Base-by-base conservation (phyloP, 352 stramenopile species). In the Discostella stelligera region DNA sequence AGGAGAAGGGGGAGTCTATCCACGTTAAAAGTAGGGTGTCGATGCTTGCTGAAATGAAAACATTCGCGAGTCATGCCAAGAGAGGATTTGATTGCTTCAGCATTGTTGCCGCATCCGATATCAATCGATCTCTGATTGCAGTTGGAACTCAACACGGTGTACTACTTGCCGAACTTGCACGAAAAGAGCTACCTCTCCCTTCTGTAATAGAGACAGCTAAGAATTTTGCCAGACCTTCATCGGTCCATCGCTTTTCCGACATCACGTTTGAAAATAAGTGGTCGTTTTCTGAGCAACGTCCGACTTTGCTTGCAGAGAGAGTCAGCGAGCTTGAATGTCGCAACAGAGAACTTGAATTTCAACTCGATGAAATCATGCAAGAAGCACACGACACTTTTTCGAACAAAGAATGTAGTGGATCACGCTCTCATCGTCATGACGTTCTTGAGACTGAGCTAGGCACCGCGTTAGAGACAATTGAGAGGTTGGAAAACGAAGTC, bases 131-230 rank as follows among this genome's bases (percentile, higher is more conserved):
- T 49, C 14, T 65, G 23, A 69, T 83, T 61, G 61, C 64, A 20
- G 39, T 83, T 25, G 75, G 75, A 16, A 82, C 68, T 37, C 62
- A 77, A 55, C 39, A 77, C 44, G 74, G 74, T 27, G 44, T 77
- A 52, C 52, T 82, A 46, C 49, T 82, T 23, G 56, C 61, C 55
- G 72, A 14, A 54, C 59, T 77, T 49, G 2, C 23, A 41, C 20
- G 14, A 10, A 32, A 63, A 41, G 46, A 27, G 52, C 23, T 61
- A 59, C 55, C 70, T 32, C 48, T 63, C 13, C 53, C 44, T 37
- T 53, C 61, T 25, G 23, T 63, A 41, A 54, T 72, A 16, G 71
- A 78, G 1, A 2, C 55, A 41, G 6, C 6, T 18, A 1, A 66
- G 46, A 8, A 66, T 37, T 8, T 18, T 53, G 39, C 30, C 1